These are phyloP conservation scores for Clonostachys solani DNA, from an alignment of 2,329 filamentous ascomycete genomes.

Conservation along the genomic window DNA sequence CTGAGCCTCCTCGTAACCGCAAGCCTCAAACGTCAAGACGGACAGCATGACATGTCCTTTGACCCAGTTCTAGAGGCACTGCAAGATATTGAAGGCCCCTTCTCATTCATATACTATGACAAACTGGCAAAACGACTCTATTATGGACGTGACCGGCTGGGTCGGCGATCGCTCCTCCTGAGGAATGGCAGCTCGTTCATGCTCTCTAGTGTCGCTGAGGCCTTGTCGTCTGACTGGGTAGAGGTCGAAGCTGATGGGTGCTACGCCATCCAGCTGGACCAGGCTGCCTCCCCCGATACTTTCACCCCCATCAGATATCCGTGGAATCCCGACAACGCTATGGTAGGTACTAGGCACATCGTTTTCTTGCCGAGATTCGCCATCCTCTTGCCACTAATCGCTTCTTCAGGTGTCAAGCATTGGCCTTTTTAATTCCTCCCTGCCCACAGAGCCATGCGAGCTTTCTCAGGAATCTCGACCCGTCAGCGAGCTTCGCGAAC, in stretches of 20 bases:
- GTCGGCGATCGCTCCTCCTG: slow-evolving; percentile 75
- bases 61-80: slow-evolving; percentile 45
- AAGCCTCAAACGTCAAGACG: slow-evolving; percentile 10
- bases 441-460: slow-evolving; percentile 25
- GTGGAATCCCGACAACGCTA: no score
- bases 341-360: no score
- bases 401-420: slow-evolving; percentile 46
- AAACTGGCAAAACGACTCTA: slow-evolving; percentile 57
- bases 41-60: slow-evolving; percentile 13
- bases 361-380: no score
- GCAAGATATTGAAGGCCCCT: slow-evolving; percentile 70
- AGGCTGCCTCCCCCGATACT: neutral
- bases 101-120: slow-evolving; percentile 85
- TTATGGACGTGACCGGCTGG: slow-evolving; percentile 84
- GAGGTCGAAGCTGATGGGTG: slow-evolving; percentile 86
- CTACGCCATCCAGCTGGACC: slow-evolving; percentile 58
- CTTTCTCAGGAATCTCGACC: slow-evolving; percentile 31
- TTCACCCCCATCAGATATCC: no score
- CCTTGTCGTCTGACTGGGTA: slow-evolving; percentile 49
- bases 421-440: slow-evolving; percentile 43
- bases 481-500: slow-evolving; percentile 46
- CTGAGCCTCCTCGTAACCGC: slow-evolving; percentile 54
- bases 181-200: slow-evolving; percentile 44
- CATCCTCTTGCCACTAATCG: slow-evolving; percentile 19
- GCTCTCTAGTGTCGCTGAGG: slow-evolving; percentile 69